A percentile compares a stretch with the other conserved stretches of the same genome.
phyloP scores from a whole-genome alignment of 306 rosid genomes.

The Pterocarpus macrocarpus region DNA sequence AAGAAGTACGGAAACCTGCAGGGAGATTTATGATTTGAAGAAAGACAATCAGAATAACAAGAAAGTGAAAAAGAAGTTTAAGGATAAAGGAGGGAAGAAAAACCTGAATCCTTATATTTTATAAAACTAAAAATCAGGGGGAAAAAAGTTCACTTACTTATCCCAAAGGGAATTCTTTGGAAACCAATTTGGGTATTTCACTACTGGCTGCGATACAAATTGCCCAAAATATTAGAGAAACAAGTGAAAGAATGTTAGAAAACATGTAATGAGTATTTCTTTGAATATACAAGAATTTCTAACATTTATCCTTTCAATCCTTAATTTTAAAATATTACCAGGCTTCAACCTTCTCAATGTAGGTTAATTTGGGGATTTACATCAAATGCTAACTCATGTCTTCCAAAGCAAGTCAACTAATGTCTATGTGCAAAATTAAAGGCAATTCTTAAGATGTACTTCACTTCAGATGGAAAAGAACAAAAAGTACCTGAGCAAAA shows the following conservation, averaged over 20 bases:
- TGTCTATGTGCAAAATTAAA: not conserved
- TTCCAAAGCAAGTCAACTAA: not conserved
- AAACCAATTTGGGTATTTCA: conserved; percentile 65
- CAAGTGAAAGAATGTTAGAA: not conserved
- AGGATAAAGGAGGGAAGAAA: not conserved
- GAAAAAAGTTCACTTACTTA: conserved; percentile 51
- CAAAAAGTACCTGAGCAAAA: conserved; percentile 66
- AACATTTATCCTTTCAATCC: not conserved
- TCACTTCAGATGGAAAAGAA: not conserved
- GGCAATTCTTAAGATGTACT: not conserved
- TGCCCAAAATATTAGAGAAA: conserved; percentile 3
- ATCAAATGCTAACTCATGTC: not conserved
- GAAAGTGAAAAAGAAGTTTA: not conserved
- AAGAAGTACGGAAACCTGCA: conserved; percentile 49
- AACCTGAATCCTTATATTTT: not conserved
- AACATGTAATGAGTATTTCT: not conserved
- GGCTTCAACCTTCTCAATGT: not conserved
- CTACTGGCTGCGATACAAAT: conserved; percentile 65
- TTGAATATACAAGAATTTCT: not conserved
- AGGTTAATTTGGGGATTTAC: not conserved
- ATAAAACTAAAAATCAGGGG: not conserved
- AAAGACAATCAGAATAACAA: not conserved
- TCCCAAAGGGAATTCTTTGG: conserved; percentile 66
- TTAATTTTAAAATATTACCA: not conserved
- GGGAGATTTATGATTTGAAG: not conserved